Evolutionary conservation across 2,329 filamentous ascomycete species (phyloP).

Genomic region (Pseudonectria foliicola): DNA sequence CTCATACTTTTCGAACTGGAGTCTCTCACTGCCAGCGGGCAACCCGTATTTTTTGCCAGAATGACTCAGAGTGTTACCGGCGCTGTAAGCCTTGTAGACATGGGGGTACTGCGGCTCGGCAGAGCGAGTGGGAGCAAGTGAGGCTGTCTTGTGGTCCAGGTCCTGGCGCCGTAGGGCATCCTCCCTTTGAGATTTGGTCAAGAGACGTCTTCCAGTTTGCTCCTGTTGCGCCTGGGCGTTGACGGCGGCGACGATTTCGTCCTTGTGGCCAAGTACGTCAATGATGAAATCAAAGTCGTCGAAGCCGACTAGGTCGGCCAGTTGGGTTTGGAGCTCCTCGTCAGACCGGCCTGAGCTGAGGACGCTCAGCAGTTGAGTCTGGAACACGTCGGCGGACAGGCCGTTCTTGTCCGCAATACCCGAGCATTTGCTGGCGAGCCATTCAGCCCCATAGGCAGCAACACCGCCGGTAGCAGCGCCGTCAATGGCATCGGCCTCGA

Average conservation of each 20-base stretch:
- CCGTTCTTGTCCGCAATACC: slow-evolving; percentile 60
- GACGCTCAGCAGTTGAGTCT: slow-evolving; percentile 69
- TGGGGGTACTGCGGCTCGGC: slow-evolving; percentile 81
- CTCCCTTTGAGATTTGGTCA: slow-evolving; percentile 72
- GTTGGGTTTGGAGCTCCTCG: slow-evolving; percentile 82
- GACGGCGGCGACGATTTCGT: slow-evolving; percentile 52
- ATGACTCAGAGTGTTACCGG: slow-evolving; percentile 77
- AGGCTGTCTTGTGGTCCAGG: slow-evolving; percentile 71
- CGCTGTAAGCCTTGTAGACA: slow-evolving; percentile 77
- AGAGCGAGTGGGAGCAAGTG: slow-evolving; percentile 63
- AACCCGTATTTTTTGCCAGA: slow-evolving; percentile 77
- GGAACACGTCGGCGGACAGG: slow-evolving; percentile 61
- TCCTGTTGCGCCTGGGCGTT: slow-evolving; percentile 29
- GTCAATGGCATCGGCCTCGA: slow-evolving; percentile 34
- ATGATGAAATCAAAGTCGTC: slow-evolving; percentile 91
- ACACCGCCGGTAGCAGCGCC: slow-evolving; percentile 17
- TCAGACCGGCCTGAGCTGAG: slow-evolving; percentile 62
- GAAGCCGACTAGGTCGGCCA: slow-evolving; percentile 87
- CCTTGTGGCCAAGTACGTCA: slow-evolving; percentile 73
- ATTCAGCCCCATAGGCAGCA: slow-evolving; percentile 49
- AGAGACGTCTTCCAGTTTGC: slow-evolving; percentile 43
- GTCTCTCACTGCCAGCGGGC: slow-evolving; percentile 65
- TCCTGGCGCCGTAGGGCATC: slow-evolving; percentile 71
- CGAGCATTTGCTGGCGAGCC: slow-evolving; percentile 65
- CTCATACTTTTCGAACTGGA: slow-evolving; percentile 72